A percentile compares a stretch with the other conserved stretches of the same genome.
phyloP scores from a whole-genome alignment of 2,329 filamentous ascomycete genomes.

The Elsinoe batatas region DNA sequence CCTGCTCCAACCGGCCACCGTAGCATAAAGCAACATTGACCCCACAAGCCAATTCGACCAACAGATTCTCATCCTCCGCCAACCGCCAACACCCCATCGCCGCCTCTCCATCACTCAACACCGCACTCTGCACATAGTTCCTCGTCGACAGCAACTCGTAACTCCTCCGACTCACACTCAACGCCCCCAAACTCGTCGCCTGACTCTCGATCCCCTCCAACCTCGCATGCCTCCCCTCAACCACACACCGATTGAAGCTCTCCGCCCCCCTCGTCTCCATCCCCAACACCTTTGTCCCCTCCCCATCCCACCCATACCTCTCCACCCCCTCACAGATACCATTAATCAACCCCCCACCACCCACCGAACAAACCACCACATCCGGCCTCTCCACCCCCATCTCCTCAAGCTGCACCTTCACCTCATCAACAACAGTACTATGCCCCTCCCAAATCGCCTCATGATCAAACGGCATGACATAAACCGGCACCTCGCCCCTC shows the following conservation, averaged over 20 bases:
- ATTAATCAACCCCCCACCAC: conserved; percentile 70
- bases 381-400: conserved; percentile 42
- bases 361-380: conserved; percentile 66
- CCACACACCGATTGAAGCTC: conserved; percentile 54
- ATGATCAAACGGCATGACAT: conserved; percentile 62
- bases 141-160: conserved; percentile 51
- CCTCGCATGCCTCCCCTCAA: conserved; percentile 44
- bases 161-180: conserved; percentile 56
- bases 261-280: conserved; percentile 69
- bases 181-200: conserved; percentile 65
- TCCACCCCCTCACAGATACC: conserved; percentile 64
- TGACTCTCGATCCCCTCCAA: conserved; percentile 64
- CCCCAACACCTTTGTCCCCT: conserved; percentile 49
- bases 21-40: conserved; percentile 65
- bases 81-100: conserved; percentile 67
- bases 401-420: conserved; percentile 31
- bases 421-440: conserved; percentile 47
- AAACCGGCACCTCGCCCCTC: conserved; percentile 45
- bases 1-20: conserved; percentile 50
- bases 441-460: conserved; percentile 58
- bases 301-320: conserved; percentile 25
- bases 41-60: conserved; percentile 80
- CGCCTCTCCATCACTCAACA: conserved; percentile 67
- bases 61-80: conserved; percentile 67
- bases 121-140: conserved; percentile 48